Base-by-base conservation (phyloP, 1,284 basidiomycete genomes). In the Chalciporus sp. region DNA sequence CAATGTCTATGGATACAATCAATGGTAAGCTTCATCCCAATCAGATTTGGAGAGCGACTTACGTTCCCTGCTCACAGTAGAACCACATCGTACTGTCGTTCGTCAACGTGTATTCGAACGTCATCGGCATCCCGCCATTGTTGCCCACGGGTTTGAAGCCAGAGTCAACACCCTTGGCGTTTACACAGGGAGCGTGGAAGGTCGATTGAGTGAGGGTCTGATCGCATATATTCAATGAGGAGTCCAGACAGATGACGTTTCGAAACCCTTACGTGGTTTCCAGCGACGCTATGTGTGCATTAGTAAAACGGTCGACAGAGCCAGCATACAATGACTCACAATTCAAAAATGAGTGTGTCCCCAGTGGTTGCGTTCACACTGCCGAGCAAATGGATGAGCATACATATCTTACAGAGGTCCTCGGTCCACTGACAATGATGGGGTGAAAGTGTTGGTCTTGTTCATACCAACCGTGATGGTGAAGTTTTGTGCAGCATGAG, bases 171-270 rank as follows among this genome's bases (percentile, higher is more conserved):
- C 83, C 83, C 12, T 52, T 54, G 41, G 46, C 55, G 53, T 65
- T 55, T 28, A 59, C 53, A 65, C 72, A 79, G 20, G 84, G 84
- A 9, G 67, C 61, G 19, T 71, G 70, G 65, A 86, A 87, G 12
- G 79, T 78, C 16, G 83, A 84, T 68, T 85, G 83, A 12, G 82
- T 84, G 57, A 82, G 76, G 42, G 80, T 80, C 77, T 81, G 42
- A 26, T 17, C 14, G 14, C 28, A 45, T 20, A 26, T 14, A 7
- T 27, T 23, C 23, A 27, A 12, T 27, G 7, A 42, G 16, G 4
- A 16, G n/a, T 26, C 26, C 14, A 27, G 7, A 14, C 6, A 42
- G 19, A 19, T 11, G 9, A 16, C 4, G 27, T 23, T 23, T 27
- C 6, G 26, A 11, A 11, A 9, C 39, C 39, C 23, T n/a, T 28